phyloP scores from a whole-genome alignment of 345 rosid species.

The Geranium rotundifolium region DNA sequence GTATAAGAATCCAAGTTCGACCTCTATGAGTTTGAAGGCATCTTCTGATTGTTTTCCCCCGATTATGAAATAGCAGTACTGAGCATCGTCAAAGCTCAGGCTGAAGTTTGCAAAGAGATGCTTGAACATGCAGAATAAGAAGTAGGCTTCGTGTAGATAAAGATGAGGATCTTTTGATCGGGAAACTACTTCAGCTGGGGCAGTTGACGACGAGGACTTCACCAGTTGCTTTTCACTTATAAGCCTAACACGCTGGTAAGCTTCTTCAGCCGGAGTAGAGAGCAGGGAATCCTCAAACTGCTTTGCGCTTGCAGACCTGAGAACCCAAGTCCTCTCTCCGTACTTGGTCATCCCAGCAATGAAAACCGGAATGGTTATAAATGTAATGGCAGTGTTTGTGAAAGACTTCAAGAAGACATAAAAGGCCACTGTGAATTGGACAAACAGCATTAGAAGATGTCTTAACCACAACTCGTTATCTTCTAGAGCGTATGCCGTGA shows the following conservation, averaged over 20 bases:
- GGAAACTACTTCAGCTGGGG: background rate
- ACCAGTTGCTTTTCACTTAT: background rate
- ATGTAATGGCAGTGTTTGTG: constrained; percentile 9
- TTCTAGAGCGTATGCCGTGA: constrained; percentile 20
- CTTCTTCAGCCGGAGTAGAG: constrained; percentile 5
- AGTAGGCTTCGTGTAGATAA: constrained; percentile 5
- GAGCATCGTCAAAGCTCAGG: constrained; percentile 11
- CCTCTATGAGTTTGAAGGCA: constrained; percentile 28
- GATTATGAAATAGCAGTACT: constrained; percentile 9
- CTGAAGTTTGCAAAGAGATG: constrained; percentile 31
- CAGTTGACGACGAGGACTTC: background rate
- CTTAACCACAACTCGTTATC: constrained; percentile 32
- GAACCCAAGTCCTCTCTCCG: constrained; percentile 27
- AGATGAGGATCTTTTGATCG: too few species aligned
- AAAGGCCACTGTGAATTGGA: constrained; percentile 11
- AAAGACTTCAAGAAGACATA: constrained; percentile 26
- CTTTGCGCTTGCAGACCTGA: constrained; percentile 30
- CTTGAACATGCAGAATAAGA: constrained; percentile 23
- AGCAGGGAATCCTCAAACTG: constrained; percentile 23
- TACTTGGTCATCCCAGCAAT: constrained; percentile 31
- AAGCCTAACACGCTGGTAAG: background rate
- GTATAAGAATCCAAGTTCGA: constrained; percentile 31
- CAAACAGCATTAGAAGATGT: constrained; percentile 9
- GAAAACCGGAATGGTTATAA: constrained; percentile 17
- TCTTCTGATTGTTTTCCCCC: background rate